These are phyloP conservation scores for Russula brevipes DNA, from an alignment of 768 basidiomycete species.

Conservation along the genomic window DNA sequence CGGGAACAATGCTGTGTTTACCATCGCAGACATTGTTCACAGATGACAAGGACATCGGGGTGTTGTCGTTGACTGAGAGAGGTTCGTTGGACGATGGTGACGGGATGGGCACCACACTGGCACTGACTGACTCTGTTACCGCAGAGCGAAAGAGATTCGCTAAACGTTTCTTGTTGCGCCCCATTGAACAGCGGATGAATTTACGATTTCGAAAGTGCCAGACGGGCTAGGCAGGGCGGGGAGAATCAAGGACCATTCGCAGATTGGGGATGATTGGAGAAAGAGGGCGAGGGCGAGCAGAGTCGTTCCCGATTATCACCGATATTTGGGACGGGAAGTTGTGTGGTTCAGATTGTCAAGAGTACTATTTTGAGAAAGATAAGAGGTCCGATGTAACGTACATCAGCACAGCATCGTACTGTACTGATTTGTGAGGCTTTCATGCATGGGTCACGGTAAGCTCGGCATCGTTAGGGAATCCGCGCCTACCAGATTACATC, in stretches of 20 bases:
- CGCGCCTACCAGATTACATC: not conserved
- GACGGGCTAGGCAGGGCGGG: not conserved
- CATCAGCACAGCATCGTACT: no score
- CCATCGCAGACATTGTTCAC: slow-evolving; percentile 21
- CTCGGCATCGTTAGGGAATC: not conserved
- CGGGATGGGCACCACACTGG: slow-evolving; percentile 17
- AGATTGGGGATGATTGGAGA: not conserved
- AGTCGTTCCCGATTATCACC: not conserved
- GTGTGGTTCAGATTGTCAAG: no score
- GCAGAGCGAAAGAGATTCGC: slow-evolving; percentile 16
- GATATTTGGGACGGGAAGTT: not conserved
- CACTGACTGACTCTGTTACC: not conserved
- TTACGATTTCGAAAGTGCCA: slow-evolving; percentile 21
- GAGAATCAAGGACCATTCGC: not conserved
- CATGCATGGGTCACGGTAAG: no score
- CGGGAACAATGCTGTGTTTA: slow-evolving; percentile 16
- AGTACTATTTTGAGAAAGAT: no score
- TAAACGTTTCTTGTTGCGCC: slow-evolving; percentile 19
- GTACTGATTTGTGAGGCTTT: no score
- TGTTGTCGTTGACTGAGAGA: not conserved
- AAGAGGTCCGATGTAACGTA: no score
- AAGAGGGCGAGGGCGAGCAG: slow-evolving; percentile 1
- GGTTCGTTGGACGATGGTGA: slow-evolving; percentile 8
- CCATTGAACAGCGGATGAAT: not conserved
- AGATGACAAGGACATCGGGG: slow-evolving; percentile 17